Evolutionary conservation across 129 eudicot species (phyloP), one percentile per base, ranked within the genome.

Genomic region (Silybum marianum): DNA sequence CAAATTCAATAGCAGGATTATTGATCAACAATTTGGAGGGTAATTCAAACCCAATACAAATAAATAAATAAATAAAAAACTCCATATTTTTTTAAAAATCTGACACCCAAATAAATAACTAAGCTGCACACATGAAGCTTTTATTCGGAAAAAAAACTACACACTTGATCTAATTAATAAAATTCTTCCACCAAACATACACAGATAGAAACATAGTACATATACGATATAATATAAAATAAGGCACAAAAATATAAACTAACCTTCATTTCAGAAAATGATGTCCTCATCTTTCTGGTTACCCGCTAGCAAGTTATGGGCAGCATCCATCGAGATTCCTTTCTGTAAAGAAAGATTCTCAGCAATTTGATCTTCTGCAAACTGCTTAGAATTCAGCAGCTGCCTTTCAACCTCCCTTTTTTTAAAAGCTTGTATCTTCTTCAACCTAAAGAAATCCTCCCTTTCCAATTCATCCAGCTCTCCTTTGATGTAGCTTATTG

Each of bases 391-490:
- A 71, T 84, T 81, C 28, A 82, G 89, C 42, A 88, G 74, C 75
- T 93, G 93, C 69, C 66, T 91, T 82, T 93, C 93, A 5, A 93
- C 21, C 84, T 91, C 98, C 83, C 92, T 91, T n/a, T 89, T 91
- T 83, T 93, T 93, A 63, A 32, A 89, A 9, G 90, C 98, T 81
- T 93, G 98, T 46, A 93, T 91, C 89, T 93, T 93, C 78, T 93
- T 93, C 88, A 93, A 73, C 91, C 98, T 88, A 36, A 93, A 93
- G 84, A 93, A 93, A 81, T 93, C 98, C 86, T 93, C 98, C 54
- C 98, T 89, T 73, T 93, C 98, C 86, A 93, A 78, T 81, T 90
- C 98, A 78, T 93, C 98, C 34, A 91, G 80, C 89, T 93, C 97
- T 10, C 94, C 97, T 82, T 91, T 91, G 65, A 93, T 91, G 81